These are phyloP conservation scores for Solanum sejunctum DNA, from an alignment of 257 asterid species.

Conservation along the genomic window DNA sequence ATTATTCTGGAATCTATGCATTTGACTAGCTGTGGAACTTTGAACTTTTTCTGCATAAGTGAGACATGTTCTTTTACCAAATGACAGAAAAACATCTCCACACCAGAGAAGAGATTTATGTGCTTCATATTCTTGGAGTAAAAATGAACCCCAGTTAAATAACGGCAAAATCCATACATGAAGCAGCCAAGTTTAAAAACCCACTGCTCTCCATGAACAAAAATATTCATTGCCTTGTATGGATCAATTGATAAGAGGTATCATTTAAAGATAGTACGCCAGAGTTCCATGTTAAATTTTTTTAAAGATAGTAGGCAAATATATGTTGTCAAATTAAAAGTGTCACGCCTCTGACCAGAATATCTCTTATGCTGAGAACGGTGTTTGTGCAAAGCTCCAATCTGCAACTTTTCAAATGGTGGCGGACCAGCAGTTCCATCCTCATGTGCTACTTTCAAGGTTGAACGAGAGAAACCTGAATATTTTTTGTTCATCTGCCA, in stretches of 20 bases:
- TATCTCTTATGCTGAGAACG: constrained; percentile 11
- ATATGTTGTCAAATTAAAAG: neutral
- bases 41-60: constrained; percentile 26
- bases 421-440: constrained; percentile 51
- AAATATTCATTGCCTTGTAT: neutral
- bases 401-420: constrained; percentile 67
- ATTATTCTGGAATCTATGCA: constrained; percentile 19
- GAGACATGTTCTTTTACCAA: constrained; percentile 18
- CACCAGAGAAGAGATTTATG: neutral
- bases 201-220: neutral
- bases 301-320: neutral
- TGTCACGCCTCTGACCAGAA: constrained; percentile 7
- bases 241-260: neutral
- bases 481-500: constrained; percentile 77
- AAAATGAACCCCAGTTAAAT: neutral
- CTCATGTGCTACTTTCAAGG: constrained; percentile 35
- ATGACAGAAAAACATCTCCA: constrained; percentile 23
- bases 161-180: neutral
- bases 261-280: neutral
- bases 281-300: neutral
- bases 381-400: constrained; percentile 25
- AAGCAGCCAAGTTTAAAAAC: neutral
- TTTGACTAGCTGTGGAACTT: constrained; percentile 21
- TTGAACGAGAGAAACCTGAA: constrained; percentile 46
- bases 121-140: neutral